phyloP scores from a whole-genome alignment of 371 early-diverging fungal species.

The Rhizopus arrhizus region DNA sequence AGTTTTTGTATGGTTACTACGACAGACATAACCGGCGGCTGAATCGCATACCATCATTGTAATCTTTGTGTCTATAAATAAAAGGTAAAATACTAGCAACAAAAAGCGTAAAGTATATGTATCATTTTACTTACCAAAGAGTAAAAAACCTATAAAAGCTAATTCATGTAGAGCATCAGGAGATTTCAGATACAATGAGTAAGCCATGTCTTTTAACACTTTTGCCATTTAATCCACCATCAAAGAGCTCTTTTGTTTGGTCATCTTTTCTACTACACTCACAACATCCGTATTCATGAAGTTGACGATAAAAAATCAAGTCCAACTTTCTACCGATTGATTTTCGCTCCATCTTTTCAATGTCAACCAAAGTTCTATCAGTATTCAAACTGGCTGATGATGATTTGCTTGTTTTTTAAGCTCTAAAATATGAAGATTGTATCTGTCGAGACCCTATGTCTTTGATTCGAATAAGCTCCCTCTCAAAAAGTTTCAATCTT shows the following conservation, averaged over 20 bases:
- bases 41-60: conserved; percentile 19
- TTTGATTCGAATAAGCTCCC: no score
- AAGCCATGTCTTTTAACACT: conserved; percentile 24
- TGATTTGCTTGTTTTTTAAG: no score
- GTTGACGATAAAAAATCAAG: conserved; percentile 17
- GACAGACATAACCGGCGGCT: conserved; percentile 25
- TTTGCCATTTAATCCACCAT: conserved; percentile 17
- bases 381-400: no score
- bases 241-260: conserved; percentile 20
- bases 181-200: conserved; percentile 11
- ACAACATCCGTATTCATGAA: conserved; percentile 20
- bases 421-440: no score
- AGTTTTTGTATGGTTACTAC: conserved; percentile 19
- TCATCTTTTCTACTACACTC: conserved; percentile 21
- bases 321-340: conserved; percentile 16
- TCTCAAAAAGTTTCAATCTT: no score
- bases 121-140: conserved; percentile 24
- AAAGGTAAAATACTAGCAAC: conserved; percentile 23
- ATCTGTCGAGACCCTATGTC: no score
- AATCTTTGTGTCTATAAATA: conserved; percentile 23
- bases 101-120: conserved; percentile 20
- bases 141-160: conserved; percentile 21
- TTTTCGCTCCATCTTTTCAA: conserved; percentile 18
- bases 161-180: conserved; percentile 19
- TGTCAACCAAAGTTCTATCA: conserved; percentile 10